phyloP scores from a whole-genome alignment of 169 alveolate genomes.

The Plasmodium vinckei region DNA sequence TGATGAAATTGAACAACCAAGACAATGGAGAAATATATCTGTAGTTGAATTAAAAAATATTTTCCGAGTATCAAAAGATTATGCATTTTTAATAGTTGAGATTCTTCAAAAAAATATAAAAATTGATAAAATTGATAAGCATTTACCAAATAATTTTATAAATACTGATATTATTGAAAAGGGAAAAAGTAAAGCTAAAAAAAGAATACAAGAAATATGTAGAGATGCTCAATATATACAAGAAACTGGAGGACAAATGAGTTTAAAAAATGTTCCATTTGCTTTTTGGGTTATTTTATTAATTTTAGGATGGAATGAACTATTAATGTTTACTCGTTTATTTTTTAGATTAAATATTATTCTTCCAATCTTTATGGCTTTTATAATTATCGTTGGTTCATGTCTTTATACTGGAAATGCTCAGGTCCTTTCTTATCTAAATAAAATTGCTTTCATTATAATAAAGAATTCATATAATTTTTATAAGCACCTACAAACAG shows the following conservation, averaged over 20 bases:
- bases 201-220: constrained; percentile 74
- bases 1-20: constrained; percentile 77
- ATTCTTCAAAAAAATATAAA: constrained; percentile 67
- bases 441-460: constrained; percentile 26
- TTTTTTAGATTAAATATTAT: constrained; percentile 80
- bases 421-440: constrained; percentile 11
- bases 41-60: constrained; percentile 44
- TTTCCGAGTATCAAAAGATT: constrained; percentile 64
- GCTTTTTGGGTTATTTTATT: constrained; percentile 82
- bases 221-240: constrained; percentile 78
- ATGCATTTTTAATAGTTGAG: constrained; percentile 66
- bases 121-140: constrained; percentile 68
- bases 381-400: constrained; percentile 70
- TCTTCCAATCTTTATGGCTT: constrained; percentile 78
- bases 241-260: constrained; percentile 74
- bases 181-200: constrained; percentile 66
- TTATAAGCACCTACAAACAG: constrained; percentile 49
- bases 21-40: constrained; percentile 77
- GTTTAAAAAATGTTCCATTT: constrained; percentile 85
- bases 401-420: constrained; percentile 75
- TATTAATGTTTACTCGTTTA: constrained; percentile 66
- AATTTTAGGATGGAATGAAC: constrained; percentile 85
- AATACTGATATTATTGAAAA: constrained; percentile 63
- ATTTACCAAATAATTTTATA: constrained; percentile 52
- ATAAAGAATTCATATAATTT: constrained; percentile 58